Evolutionary conservation across 805 yeast genomes (phyloP).

Genomic region (Saccharomycopsis fermentans): DNA sequence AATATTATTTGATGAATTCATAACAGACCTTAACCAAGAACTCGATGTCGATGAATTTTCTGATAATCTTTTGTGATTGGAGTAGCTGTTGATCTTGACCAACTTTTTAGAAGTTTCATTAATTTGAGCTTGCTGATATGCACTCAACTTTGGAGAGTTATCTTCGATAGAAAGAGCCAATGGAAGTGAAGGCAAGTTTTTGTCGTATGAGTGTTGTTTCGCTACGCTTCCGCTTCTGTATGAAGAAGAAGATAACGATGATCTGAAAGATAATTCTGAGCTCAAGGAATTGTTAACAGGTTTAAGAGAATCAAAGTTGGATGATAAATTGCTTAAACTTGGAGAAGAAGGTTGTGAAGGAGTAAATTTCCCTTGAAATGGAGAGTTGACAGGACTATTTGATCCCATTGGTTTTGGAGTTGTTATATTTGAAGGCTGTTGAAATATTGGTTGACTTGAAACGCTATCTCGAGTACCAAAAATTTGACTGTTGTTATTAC

Average conservation of each 20-base stretch:
- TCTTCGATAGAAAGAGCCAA: constrained; percentile 9
- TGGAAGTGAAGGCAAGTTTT: constrained; percentile 10
- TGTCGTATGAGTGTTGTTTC: background rate
- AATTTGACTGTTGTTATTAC: background rate
- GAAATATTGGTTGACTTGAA: background rate
- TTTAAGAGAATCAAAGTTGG: constrained; percentile 17
- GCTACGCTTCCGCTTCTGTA: constrained; percentile 4
- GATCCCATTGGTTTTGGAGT: background rate
- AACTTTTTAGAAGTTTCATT: constrained; percentile 9
- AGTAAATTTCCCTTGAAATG: constrained; percentile 10
- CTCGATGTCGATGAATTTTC: background rate
- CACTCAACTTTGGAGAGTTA: constrained; percentile 9
- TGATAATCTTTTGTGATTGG: background rate
- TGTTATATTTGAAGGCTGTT: background rate
- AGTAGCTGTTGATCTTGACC: constrained; percentile 10
- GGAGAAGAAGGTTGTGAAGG: constrained; percentile 17
- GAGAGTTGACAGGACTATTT: constrained; percentile 11
- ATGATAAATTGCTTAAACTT: constrained; percentile 9
- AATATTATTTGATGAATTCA: background rate
- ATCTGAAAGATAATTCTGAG: constrained; percentile 9
- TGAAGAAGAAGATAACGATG: constrained; percentile 11
- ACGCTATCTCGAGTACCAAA: background rate
- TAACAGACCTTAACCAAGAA: constrained; percentile 1
- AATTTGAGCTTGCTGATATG: constrained; percentile 18
- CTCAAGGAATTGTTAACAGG: constrained; percentile 13